These are phyloP conservation scores for Rhododendron simsii DNA, from an alignment of 148 eudicot species.

Conservation along the genomic window DNA sequence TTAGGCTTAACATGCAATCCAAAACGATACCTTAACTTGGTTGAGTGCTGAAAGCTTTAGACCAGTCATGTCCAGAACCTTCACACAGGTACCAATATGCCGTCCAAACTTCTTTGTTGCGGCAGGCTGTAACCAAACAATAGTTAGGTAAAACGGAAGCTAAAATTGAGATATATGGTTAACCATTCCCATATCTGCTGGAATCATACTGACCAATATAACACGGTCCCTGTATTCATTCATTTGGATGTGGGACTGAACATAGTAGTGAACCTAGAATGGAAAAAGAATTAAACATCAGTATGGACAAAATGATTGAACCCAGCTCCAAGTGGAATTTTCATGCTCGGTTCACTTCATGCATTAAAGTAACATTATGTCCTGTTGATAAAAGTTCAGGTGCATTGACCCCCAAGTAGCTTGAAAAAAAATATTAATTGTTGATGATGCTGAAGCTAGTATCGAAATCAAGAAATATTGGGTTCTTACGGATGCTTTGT, in stretches of 20 bases:
- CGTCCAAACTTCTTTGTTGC: slow-evolving; percentile 67
- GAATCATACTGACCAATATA: slow-evolving; percentile 56
- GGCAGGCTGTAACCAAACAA: slow-evolving; percentile 53
- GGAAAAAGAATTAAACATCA: slow-evolving; percentile 7
- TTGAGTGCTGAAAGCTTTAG: slow-evolving; percentile 80
- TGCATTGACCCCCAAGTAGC: neutral
- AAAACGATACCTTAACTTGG: slow-evolving; percentile 75
- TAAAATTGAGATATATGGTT: neutral
- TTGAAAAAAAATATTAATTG: neutral
- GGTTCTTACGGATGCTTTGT: slow-evolving; percentile 89
- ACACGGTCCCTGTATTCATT: slow-evolving; percentile 96
- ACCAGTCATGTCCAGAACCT: slow-evolving; percentile 97
- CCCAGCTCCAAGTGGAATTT: neutral
- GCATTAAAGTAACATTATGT: neutral
- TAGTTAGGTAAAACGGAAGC: neutral
- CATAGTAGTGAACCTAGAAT: slow-evolving; percentile 75
- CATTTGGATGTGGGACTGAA: slow-evolving; percentile 96
- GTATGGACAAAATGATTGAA: neutral
- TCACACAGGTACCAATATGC: slow-evolving; percentile 71
- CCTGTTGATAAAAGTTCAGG: neutral
- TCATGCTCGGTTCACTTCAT: slow-evolving; percentile 1
- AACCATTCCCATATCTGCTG: neutral
- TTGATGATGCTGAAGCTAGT: neutral
- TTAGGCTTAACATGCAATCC: neutral
- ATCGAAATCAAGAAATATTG: neutral